A percentile compares a stretch with the other conserved stretches of the same genome.
Evolutionary conservation across 2,329 filamentous ascomycete genomes (phyloP).

Genomic region (Monosporascus sp.): DNA sequence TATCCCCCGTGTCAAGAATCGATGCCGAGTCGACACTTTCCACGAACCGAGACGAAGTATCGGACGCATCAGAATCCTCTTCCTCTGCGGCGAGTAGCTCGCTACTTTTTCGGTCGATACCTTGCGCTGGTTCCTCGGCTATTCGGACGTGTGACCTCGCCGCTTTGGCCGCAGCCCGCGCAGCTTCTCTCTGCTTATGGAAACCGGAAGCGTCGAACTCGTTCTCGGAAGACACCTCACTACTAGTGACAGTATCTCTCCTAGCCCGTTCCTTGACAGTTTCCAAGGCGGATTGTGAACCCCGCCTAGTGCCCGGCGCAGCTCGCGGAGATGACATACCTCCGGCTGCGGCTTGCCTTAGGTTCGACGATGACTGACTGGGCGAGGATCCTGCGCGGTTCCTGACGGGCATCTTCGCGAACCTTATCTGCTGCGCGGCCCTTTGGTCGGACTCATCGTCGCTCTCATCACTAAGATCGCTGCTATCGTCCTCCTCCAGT

Average conservation of each 20-base stretch:
- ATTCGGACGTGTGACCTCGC: constrained; percentile 48
- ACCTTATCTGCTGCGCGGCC: constrained; percentile 86
- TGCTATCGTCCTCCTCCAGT: constrained; percentile 80
- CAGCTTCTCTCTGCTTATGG: constrained; percentile 57
- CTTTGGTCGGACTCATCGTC: constrained; percentile 70
- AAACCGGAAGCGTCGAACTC: constrained; percentile 65
- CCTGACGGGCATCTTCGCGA: constrained; percentile 89
- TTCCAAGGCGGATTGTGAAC: constrained; percentile 67
- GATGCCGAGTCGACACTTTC: constrained; percentile 67
- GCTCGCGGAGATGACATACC: constrained; percentile 42
- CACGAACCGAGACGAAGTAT: constrained; percentile 59
- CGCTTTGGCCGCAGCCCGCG: constrained; percentile 50
- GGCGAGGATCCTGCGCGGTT: constrained; percentile 85
- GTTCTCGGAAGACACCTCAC: constrained; percentile 78
- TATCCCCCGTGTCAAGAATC: constrained; percentile 60
- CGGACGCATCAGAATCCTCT: constrained; percentile 55
- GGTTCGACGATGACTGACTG: constrained; percentile 56
- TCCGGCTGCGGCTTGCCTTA: constrained; percentile 43
- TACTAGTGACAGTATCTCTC: constrained; percentile 74
- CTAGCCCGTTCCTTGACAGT: constrained; percentile 63
- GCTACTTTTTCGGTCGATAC: constrained; percentile 40
- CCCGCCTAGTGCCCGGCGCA: constrained; percentile 46
- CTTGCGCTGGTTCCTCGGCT: constrained; percentile 42
- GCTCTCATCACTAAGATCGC: constrained; percentile 77
- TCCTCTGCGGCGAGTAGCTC: constrained; percentile 52